These are phyloP conservation scores for Leptographium galeiforme DNA, from an alignment of 2,329 filamentous ascomycete species.

Conservation along the genomic window DNA sequence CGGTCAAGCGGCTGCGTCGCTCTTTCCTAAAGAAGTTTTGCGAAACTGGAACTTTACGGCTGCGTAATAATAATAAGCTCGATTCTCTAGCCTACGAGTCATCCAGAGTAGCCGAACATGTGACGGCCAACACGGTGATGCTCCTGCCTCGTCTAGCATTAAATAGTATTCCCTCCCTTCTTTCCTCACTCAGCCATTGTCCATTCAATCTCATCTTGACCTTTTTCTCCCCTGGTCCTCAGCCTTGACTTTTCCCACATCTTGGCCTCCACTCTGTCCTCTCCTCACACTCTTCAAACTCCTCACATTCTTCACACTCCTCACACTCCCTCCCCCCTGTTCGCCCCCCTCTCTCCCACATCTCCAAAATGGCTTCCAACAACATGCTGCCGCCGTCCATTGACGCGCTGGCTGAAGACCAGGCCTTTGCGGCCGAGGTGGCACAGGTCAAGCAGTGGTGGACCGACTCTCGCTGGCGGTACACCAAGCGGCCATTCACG, in stretches of 20 bases:
- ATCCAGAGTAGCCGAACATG: constrained; percentile 10
- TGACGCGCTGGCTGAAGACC: constrained; percentile 43
- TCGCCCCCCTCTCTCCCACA: not conserved
- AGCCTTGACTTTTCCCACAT: not conserved
- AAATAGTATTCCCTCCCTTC: not conserved
- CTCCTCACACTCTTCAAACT: not conserved
- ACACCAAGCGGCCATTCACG: constrained; percentile 85
- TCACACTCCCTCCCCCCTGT: not conserved
- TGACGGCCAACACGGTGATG: constrained; percentile 6
- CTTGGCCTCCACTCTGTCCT: not conserved
- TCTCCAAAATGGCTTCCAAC: constrained; percentile 40
- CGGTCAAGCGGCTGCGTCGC: constrained; percentile 8
- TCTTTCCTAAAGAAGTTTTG: not conserved
- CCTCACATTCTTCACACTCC: not conserved
- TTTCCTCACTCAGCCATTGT: constrained; percentile 1
- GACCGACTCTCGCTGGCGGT: constrained; percentile 79
- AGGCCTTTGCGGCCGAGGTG: constrained; percentile 70
- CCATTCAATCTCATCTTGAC: constrained; percentile 1
- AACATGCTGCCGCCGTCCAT: constrained; percentile 48
- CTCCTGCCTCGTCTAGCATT: not conserved
- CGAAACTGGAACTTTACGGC: not conserved
- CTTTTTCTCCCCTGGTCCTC: not conserved
- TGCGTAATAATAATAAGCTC: not conserved
- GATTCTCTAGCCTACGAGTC: not conserved
- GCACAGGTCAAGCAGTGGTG: constrained; percentile 88